A percentile compares a stretch with the other conserved stretches of the same genome.
Evolutionary conservation across 2,329 filamentous ascomycete species (phyloP).

Genomic region (Pestalotiopsis sp.): DNA sequence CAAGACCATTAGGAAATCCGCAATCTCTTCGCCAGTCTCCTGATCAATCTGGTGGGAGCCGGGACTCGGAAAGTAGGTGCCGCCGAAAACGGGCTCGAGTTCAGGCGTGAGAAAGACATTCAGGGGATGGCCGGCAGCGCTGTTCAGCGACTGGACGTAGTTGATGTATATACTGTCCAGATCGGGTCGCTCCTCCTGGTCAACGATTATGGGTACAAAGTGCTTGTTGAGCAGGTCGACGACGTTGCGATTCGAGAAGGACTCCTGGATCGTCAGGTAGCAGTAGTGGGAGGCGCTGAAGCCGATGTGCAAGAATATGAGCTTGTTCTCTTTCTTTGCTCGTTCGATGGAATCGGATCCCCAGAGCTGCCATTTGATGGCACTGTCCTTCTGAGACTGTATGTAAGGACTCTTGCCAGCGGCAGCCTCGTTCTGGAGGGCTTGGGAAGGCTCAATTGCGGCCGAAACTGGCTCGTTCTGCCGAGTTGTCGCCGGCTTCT

Average conservation of each 20-base stretch:
- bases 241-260: slow-evolving; percentile 81
- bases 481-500: neutral
- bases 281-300: slow-evolving; percentile 93
- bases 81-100: slow-evolving; percentile 91
- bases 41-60: slow-evolving; percentile 51
- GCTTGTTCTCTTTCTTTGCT: slow-evolving; percentile 79
- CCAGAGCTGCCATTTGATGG: slow-evolving; percentile 91
- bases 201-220: slow-evolving; percentile 91
- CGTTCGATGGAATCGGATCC: slow-evolving; percentile 74
- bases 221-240: slow-evolving; percentile 80
- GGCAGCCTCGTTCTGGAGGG: slow-evolving; percentile 37
- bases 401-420: slow-evolving; percentile 58
- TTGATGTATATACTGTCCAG: slow-evolving; percentile 98
- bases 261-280: slow-evolving; percentile 91
- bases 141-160: slow-evolving; percentile 92
- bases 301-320: slow-evolving; percentile 92
- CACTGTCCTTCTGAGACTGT: slow-evolving; percentile 74
- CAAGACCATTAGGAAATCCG: slow-evolving; percentile 83
- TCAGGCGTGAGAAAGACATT: slow-evolving; percentile 97
- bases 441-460: slow-evolving; percentile 12
- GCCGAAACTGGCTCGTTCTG: slow-evolving; percentile 11
- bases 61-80: slow-evolving; percentile 92
- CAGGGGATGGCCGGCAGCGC: slow-evolving; percentile 88
- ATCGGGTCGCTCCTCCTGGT: slow-evolving; percentile 91
- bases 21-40: slow-evolving; percentile 57